Conservation (phyloP, 768 basidiomycete genomes). For the Chalciporus pseudorubinellus region DNA sequence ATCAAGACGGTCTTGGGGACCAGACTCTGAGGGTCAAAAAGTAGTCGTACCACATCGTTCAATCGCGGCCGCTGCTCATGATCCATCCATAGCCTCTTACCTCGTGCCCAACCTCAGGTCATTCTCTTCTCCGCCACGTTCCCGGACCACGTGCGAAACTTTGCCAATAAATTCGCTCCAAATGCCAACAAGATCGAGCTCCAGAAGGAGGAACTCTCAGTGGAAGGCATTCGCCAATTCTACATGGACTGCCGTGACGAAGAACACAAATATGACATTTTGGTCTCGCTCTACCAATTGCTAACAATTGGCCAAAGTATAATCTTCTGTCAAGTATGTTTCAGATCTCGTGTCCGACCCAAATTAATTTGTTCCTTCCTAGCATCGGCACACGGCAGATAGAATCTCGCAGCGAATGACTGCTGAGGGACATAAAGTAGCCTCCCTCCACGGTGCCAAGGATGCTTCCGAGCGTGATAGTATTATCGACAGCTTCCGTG, state of each 20-base stretch:
- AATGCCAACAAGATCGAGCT: slow-evolving; percentile 95
- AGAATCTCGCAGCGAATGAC: slow-evolving; percentile 88
- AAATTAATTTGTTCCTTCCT: background rate
- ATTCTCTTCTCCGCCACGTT: slow-evolving; percentile 99
- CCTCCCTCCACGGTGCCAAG: slow-evolving; percentile 93
- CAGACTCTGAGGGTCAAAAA: slow-evolving; percentile 93
- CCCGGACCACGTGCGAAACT: slow-evolving; percentile 88
- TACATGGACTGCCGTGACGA: slow-evolving; percentile 95
- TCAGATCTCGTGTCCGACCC: background rate
- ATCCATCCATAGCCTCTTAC: slow-evolving; percentile 47
- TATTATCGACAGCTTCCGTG: slow-evolving; percentile 92
- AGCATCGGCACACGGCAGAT: slow-evolving; percentile 93
- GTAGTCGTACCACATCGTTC: slow-evolving; percentile 42
- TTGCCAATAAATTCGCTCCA: slow-evolving; percentile 91
- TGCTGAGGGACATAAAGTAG: slow-evolving; percentile 92
- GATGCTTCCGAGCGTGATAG: slow-evolving; percentile 85
- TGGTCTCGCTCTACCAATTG: slow-evolving; percentile 85
- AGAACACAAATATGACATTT: slow-evolving; percentile 92
- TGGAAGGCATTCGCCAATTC: slow-evolving; percentile 94
- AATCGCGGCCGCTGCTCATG: slow-evolving; percentile 11
- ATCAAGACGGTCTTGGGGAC: slow-evolving; percentile 89
- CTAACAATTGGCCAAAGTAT: slow-evolving; percentile 97
- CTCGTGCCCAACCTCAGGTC: slow-evolving; percentile 70
- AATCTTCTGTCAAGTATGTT: slow-evolving; percentile 87
- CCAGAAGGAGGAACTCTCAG: slow-evolving; percentile 88